Conservation (phyloP, 306 rosid genomes). For the Prunus davidiana region DNA sequence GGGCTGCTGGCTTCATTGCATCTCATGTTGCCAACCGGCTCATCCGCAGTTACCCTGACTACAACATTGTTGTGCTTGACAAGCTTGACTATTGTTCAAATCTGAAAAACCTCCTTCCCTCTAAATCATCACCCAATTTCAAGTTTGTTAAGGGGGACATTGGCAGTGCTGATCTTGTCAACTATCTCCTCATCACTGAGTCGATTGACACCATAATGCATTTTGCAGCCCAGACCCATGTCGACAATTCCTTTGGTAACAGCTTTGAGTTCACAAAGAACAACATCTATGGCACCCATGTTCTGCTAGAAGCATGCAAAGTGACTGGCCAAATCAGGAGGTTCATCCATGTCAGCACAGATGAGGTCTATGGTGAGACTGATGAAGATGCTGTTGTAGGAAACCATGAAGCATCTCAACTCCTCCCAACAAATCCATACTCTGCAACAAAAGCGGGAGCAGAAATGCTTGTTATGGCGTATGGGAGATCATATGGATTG, state of each 20-base stretch:
- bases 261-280: conserved; percentile 96
- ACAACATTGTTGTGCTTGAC: conserved; percentile 90
- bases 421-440: conserved; percentile 88
- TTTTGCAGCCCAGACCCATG: conserved; percentile 97
- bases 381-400: conserved; percentile 92
- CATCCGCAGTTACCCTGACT: conserved; percentile 62
- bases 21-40: conserved; percentile 94
- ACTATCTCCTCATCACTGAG: conserved; percentile 81
- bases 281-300: conserved; percentile 91
- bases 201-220: conserved; percentile 87
- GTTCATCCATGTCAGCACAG: conserved; percentile 94
- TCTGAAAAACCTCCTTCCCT: conserved; percentile 78
- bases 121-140: conserved; percentile 70
- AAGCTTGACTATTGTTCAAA: conserved; percentile 92
- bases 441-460: conserved; percentile 96
- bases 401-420: conserved; percentile 92
- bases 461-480: conserved; percentile 97
- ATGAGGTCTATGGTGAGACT: conserved; percentile 93
- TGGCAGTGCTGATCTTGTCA: conserved; percentile 91
- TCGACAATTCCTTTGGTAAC: conserved; percentile 86
- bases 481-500: conserved; percentile 82
- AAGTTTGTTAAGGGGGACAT: conserved; percentile 94
- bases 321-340: conserved; percentile 87
- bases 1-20: conserved; percentile 94
- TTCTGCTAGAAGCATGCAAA: conserved; percentile 87